Evolutionary conservation across 2,329 filamentous ascomycete genomes (phyloP).

Genomic region (Trichophaea hybrida): DNA sequence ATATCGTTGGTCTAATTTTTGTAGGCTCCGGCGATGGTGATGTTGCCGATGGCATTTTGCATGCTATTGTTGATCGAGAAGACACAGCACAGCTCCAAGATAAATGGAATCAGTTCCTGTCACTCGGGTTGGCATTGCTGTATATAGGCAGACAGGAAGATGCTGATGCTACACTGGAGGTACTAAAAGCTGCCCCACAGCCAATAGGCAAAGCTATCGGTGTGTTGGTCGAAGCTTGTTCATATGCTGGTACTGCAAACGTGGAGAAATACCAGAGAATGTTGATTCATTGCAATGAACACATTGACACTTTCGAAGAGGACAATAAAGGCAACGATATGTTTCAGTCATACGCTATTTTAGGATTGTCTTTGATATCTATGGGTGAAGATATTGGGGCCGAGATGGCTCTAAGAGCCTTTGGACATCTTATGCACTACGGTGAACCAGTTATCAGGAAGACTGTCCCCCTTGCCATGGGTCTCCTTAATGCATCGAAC

Average conservation of each 20-base stretch:
- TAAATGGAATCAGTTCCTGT: slow-evolving; percentile 97
- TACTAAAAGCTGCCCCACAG: slow-evolving; percentile 90
- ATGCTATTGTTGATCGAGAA: slow-evolving; percentile 73
- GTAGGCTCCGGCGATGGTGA: slow-evolving; percentile 86
- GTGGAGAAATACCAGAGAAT: slow-evolving; percentile 95
- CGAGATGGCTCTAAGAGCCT: slow-evolving; percentile 95
- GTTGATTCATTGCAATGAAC: slow-evolving; percentile 94
- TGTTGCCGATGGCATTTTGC: slow-evolving; percentile 81
- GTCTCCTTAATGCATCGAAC: slow-evolving; percentile 90
- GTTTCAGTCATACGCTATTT: slow-evolving; percentile 86
- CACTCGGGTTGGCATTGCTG: slow-evolving; percentile 77
- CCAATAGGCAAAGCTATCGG: slow-evolving; percentile 94
- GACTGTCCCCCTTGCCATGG: slow-evolving; percentile 91
- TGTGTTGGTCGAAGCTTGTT: slow-evolving; percentile 88
- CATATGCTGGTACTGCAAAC: slow-evolving; percentile 93
- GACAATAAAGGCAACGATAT: slow-evolving; percentile 93
- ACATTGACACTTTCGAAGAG: slow-evolving; percentile 73
- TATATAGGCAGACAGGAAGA: slow-evolving; percentile 97
- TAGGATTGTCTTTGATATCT: slow-evolving; percentile 82
- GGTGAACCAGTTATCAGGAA: slow-evolving; percentile 94
- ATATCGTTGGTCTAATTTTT: slow-evolving; percentile 75
- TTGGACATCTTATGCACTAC: slow-evolving; percentile 98
- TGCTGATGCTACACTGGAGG: slow-evolving; percentile 95
- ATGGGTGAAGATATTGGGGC: slow-evolving; percentile 99
- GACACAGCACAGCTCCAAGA: slow-evolving; percentile 85